phyloP scores from a whole-genome alignment of 176 grass and related monocot species.

The Rhynchospora pubera region DNA sequence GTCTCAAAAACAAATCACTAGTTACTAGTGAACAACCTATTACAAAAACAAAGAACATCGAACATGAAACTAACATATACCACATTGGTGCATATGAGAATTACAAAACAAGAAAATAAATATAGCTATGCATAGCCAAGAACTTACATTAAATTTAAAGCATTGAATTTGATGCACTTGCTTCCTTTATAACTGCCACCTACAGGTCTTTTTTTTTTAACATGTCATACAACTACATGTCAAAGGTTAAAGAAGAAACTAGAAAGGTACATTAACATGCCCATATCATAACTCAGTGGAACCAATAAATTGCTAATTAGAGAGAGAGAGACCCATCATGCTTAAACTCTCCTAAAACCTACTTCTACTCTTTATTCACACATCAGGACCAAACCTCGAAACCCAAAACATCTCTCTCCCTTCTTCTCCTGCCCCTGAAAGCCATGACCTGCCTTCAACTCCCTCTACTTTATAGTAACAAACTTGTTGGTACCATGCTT shows the following conservation, averaged over 20 bases:
- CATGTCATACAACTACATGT: slow-evolving; percentile 7
- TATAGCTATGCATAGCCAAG: not conserved
- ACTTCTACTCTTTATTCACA: slow-evolving; percentile 4
- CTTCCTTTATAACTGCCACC: not conserved
- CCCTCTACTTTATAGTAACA: slow-evolving; percentile 68
- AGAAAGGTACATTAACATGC: slow-evolving; percentile 16
- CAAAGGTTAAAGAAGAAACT: slow-evolving; percentile 18
- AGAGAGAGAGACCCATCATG: slow-evolving; percentile 26
- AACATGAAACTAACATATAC: not conserved
- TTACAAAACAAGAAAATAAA: slow-evolving; percentile 1
- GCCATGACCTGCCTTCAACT: not conserved
- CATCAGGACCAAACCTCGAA: not conserved
- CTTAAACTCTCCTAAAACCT: slow-evolving; percentile 15
- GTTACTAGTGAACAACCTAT: not conserved
- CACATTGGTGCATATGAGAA: not conserved
- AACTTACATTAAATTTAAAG: slow-evolving; percentile 1
- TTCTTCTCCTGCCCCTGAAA: not conserved
- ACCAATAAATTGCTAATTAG: not conserved
- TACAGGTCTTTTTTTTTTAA: not conserved
- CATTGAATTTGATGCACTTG: not conserved
- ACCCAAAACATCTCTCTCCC: slow-evolving; percentile 27
- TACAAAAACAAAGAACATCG: not conserved
- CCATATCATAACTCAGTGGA: not conserved
- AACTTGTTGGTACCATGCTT: slow-evolving; percentile 96
- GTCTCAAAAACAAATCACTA: not conserved